Evolutionary conservation across 352 stramenopile species (phyloP).

Genomic region (Phytophthora uliginosa): DNA sequence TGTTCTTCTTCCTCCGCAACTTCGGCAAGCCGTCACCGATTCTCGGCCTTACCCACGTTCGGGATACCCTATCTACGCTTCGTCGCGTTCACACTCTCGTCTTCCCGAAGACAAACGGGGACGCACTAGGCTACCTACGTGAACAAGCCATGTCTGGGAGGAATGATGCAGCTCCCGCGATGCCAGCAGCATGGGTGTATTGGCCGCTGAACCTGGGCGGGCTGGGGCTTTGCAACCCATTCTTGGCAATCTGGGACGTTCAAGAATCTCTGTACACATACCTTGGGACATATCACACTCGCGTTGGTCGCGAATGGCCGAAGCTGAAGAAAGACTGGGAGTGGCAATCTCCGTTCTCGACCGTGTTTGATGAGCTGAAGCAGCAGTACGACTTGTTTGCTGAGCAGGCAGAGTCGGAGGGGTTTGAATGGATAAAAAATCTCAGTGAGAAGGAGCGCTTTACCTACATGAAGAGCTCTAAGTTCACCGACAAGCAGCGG

Average conservation of each 20-base stretch:
- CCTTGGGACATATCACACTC: conserved; percentile 33
- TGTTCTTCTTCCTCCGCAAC: conserved; percentile 63
- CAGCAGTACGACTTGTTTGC: conserved; percentile 39
- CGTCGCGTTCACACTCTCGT: conserved; percentile 41
- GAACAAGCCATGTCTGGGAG: conserved; percentile 30
- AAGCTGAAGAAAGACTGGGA: conserved; percentile 47
- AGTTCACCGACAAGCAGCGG: conserved; percentile 32
- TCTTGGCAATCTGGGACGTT: conserved; percentile 48
- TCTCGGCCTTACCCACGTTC: conserved; percentile 38
- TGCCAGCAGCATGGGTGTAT: conserved; percentile 49
- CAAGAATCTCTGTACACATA: conserved; percentile 38
- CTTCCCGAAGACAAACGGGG: conserved; percentile 45
- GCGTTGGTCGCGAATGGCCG: conserved; percentile 33
- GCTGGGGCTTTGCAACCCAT: conserved; percentile 54
- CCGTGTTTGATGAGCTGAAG: conserved; percentile 28
- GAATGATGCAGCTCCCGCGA: conserved; percentile 14
- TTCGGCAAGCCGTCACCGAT: conserved; percentile 49
- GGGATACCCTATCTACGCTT: conserved; percentile 44
- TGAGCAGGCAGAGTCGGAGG: conserved; percentile 31
- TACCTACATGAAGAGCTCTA: conserved; percentile 39
- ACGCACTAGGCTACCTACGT: conserved; percentile 43
- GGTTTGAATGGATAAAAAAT: conserved; percentile 29
- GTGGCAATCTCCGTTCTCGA: conserved; percentile 53
- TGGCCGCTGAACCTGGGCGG: conserved; percentile 53
- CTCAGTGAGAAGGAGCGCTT: conserved; percentile 20